Percentiles rank a stretch among this genome's conserved stretches.
Evolutionary conservation across 2,329 filamentous ascomycete species (phyloP).

Genomic region (Knufia fluminis): DNA sequence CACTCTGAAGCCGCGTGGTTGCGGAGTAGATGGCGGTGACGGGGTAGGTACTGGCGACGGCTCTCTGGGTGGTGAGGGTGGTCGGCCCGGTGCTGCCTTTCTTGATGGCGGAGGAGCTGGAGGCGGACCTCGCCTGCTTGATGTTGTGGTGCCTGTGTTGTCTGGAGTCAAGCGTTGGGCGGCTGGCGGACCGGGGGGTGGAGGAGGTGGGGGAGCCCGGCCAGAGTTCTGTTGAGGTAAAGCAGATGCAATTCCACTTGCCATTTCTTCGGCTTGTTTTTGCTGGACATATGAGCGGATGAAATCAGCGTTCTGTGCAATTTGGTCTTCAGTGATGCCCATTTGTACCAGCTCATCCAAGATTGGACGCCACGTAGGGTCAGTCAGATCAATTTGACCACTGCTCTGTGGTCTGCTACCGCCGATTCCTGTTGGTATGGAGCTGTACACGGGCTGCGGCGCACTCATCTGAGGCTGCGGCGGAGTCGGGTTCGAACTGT

Average conservation of each 20-base stretch:
- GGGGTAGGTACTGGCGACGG: constrained; percentile 58
- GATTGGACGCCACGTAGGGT: constrained; percentile 53
- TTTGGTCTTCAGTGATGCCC: constrained; percentile 61
- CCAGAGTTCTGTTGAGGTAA: constrained; percentile 25
- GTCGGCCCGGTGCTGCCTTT: constrained; percentile 35
- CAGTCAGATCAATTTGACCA: constrained; percentile 46
- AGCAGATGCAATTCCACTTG: constrained; percentile 32
- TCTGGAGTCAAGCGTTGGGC: constrained; percentile 49
- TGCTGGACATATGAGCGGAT: constrained; percentile 60
- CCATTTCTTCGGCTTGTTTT: constrained; percentile 44
- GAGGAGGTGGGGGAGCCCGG: constrained; percentile 45
- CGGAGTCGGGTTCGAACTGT: constrained; percentile 31
- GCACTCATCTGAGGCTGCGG: constrained; percentile 20
- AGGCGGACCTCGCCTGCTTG: constrained; percentile 48
- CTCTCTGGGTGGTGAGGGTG: constrained; percentile 34
- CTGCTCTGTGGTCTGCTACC: constrained; percentile 25
- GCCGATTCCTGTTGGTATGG: constrained; percentile 7
- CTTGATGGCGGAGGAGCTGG: constrained; percentile 49
- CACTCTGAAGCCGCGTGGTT: constrained; percentile 61
- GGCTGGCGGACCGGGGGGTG: constrained; percentile 49
- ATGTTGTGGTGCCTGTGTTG: constrained; percentile 44
- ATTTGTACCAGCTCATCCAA: constrained; percentile 53
- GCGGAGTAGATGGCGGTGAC: constrained; percentile 55
- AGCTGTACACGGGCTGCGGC: constrained; percentile 20
- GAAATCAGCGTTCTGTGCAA: constrained; percentile 58